Percentiles rank a stretch among this genome's conserved stretches.
Conservation (phyloP, 371 early-diverging fungal genomes). For the Circinella umbellata region DNA sequence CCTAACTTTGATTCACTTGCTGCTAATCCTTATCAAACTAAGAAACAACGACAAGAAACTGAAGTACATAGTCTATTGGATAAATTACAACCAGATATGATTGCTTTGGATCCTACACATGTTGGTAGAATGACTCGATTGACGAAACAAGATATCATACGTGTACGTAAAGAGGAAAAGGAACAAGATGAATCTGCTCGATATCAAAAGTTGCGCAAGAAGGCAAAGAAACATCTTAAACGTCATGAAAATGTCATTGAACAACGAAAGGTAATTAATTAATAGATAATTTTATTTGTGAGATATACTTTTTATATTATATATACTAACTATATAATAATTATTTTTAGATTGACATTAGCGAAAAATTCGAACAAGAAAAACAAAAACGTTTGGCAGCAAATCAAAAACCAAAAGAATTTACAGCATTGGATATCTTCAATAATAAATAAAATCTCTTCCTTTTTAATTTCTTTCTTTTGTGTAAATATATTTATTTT, state of each 20-base stretch:
- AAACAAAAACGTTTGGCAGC: slow-evolving; percentile 28
- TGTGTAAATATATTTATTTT: not conserved
- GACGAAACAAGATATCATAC: slow-evolving; percentile 50
- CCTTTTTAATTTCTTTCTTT: not conserved
- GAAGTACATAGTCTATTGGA: slow-evolving; percentile 95
- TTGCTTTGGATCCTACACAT: slow-evolving; percentile 80
- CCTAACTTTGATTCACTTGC: slow-evolving; percentile 96
- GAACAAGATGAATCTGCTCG: slow-evolving; percentile 54
- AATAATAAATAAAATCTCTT: not conserved
- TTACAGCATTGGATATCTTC: slow-evolving; percentile 50
- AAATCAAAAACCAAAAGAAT: slow-evolving; percentile 35
- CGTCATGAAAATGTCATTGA: slow-evolving; percentile 79
- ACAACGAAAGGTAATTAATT: slow-evolving; percentile 53
- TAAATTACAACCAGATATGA: slow-evolving; percentile 90
- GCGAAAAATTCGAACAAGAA: slow-evolving; percentile 34
- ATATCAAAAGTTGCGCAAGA: slow-evolving; percentile 62
- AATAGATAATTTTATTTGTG: not conserved
- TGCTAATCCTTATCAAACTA: slow-evolving; percentile 95
- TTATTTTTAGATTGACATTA: slow-evolving; percentile 22
- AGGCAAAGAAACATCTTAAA: slow-evolving; percentile 78
- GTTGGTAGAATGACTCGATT: slow-evolving; percentile 72
- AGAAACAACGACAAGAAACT: slow-evolving; percentile 87
- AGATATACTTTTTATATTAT: not conserved
- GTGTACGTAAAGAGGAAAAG: slow-evolving; percentile 41
- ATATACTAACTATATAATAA: not conserved